Conservation (phyloP, 768 basidiomycete species). For the Trametes maxima region DNA sequence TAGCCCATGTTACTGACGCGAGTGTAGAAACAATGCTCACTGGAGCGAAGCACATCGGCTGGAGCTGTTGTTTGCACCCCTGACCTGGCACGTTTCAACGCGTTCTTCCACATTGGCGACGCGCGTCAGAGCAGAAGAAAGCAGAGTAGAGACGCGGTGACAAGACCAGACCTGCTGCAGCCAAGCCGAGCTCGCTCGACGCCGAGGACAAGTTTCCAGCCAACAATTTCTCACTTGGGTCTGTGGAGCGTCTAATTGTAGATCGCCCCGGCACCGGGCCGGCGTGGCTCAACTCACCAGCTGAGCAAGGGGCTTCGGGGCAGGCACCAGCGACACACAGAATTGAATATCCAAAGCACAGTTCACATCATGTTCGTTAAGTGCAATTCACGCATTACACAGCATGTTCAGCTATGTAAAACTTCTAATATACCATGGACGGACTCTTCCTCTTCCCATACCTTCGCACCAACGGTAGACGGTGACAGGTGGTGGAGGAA, state of each 20-base stretch:
- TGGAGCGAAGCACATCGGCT: background rate
- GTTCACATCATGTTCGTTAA: no score
- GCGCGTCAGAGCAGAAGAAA: background rate
- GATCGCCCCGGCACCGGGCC: no score
- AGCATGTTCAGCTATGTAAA: background rate
- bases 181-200: background rate
- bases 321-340: no score
- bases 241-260: no score
- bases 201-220: background rate
- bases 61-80: background rate
- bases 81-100: constrained; percentile 5
- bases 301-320: no score
- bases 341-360: no score
- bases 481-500: constrained; percentile 20
- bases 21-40: background rate
- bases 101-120: constrained; percentile 10
- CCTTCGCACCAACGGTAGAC: no score
- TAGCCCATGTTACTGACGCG: background rate
- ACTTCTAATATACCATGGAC: no score
- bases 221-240: background rate
- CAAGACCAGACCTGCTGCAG: constrained; percentile 4
- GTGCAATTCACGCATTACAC: no score
- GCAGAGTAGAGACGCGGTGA: background rate
- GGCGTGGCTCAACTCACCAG: no score
- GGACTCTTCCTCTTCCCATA: no score